These are phyloP conservation scores for Mrakia blollopis DNA, from an alignment of 768 basidiomycete species.

Conservation along the genomic window DNA sequence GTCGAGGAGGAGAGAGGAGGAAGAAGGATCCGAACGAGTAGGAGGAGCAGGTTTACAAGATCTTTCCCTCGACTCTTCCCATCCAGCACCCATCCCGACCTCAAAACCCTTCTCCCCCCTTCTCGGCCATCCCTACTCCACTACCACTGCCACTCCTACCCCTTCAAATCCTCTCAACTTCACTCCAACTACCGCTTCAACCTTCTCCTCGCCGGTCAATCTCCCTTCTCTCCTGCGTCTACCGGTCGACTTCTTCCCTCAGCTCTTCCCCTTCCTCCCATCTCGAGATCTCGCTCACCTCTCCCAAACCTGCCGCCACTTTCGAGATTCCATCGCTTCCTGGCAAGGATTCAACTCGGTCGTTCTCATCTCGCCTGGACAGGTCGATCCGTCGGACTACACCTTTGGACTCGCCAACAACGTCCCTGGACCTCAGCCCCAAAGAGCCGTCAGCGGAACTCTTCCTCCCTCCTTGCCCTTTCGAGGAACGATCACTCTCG, in stretches of 20 bases:
- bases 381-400: background rate
- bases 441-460: background rate
- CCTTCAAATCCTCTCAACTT: background rate
- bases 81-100: background rate
- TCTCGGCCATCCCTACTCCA: background rate
- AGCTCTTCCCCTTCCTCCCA: background rate
- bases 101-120: background rate
- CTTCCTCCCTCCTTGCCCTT: background rate
- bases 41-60: background rate
- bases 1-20: background rate
- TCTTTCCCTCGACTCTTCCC: background rate
- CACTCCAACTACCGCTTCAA: background rate
- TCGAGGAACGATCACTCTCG: background rate
- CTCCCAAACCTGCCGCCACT: slow-evolving; percentile 9
- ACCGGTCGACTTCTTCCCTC: background rate
- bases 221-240: background rate
- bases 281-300: slow-evolving; percentile 9
- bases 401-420: background rate
- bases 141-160: background rate
- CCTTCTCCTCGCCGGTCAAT: too few relatives aligned
- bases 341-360: slow-evolving; percentile 20
- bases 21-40: background rate
- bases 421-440: too few relatives aligned
- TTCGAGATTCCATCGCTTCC: background rate
- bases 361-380: background rate